phyloP scores from a whole-genome alignment of 805 yeast species.

The Starmerella bombicola region DNA sequence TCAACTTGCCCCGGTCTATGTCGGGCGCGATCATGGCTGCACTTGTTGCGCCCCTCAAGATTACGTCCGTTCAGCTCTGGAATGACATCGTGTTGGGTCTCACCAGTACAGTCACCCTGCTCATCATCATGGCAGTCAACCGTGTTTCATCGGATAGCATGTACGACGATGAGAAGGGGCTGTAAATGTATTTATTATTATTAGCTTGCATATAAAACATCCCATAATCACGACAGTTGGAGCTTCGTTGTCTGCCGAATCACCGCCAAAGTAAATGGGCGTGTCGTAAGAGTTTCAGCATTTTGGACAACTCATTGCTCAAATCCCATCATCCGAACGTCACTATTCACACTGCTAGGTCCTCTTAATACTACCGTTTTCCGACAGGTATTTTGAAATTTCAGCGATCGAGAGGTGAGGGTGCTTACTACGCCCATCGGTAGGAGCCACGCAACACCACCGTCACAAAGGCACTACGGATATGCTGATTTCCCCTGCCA shows the following conservation, averaged over 20 bases:
- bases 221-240: neutral
- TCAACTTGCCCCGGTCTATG: slow-evolving; percentile 32
- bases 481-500: slow-evolving; percentile 9
- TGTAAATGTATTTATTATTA: neutral
- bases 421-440: slow-evolving; percentile 2
- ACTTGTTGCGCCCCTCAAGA: slow-evolving; percentile 32
- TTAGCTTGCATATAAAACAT: no score
- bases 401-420: neutral
- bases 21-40: slow-evolving; percentile 33
- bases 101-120: slow-evolving; percentile 25
- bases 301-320: no score
- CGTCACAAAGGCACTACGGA: neutral
- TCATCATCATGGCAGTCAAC: slow-evolving; percentile 20
- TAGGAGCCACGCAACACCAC: neutral
- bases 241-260: neutral
- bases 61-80: slow-evolving; percentile 30
- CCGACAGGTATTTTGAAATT: no score
- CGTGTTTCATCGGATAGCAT: slow-evolving; percentile 6
- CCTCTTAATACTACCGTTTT: no score
- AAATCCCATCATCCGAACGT: no score
- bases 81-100: slow-evolving; percentile 30
- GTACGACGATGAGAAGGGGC: slow-evolving; percentile 20
- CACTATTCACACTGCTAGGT: no score
- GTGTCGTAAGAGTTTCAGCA: no score
- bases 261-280: no score